Base-by-base conservation (phyloP, 1,139 yeast species). In the Saccharomycopsis hybrid region DNA sequence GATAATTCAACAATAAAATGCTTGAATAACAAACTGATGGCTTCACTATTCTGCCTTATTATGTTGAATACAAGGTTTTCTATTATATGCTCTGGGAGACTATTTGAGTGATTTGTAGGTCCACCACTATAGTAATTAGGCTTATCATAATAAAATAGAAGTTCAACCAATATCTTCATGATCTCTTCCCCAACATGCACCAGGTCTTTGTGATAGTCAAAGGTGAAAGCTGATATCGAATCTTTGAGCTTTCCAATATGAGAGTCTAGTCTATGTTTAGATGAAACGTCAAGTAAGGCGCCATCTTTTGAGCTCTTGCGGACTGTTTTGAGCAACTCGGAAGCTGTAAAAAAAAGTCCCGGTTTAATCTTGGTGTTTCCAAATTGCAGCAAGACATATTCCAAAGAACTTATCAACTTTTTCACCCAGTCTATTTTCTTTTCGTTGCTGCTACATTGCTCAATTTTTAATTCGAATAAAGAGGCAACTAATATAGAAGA, bases 111-210 rank as follows among this genome's bases (percentile, higher is more conserved):
- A n/a, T 37, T 25, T 5, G 18, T 43, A 18, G 18, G 18, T 18
- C 18, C 18, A 18, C 18, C 18, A 18, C 18, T 18, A 18, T 18
- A 18, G 9, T 36, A 24, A 7, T 44, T 37, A 7, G 5, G 11
- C 5, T 25, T 24, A 40, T 7, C 9, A 32, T 39, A 47, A 13
- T 43, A 47, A 4, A 35, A 5, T 13, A 53, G 24, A 18, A 59
- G 32, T 1, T 39, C 46, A 0, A 56, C 47, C 2, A 62, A 28
- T 5, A 62, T 44, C 38, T 55, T 54, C 2, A 63, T 33, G 8
- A 54, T 56, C 46, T 61, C 74, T 51, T 69, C 73, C 0, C 72
- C 73, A 51, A 63, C 62, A 27, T 61, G 64, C 36, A 54, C 51
- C 2, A 65, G 57, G 41, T 66, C 69, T 39, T 54, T 59, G 48